Evolutionary conservation across 2,329 filamentous ascomycete genomes (phyloP).

Genomic region (Teratosphaeria pseudoeucalypti): DNA sequence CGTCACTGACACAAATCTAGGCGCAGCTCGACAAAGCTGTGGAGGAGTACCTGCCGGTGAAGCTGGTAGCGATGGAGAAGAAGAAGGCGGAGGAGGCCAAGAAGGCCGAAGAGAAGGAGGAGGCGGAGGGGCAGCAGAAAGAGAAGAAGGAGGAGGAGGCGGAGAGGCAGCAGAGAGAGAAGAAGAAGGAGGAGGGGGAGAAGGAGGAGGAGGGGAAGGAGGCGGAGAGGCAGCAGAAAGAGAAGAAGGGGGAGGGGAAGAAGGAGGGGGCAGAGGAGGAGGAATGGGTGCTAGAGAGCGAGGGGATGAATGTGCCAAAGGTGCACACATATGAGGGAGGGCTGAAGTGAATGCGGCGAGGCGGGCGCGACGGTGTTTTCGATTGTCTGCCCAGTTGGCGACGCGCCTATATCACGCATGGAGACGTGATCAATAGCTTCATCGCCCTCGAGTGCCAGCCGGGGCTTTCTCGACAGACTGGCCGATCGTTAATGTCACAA

Average conservation of each 20-base stretch:
- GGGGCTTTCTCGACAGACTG: no score
- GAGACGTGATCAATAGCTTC: no score
- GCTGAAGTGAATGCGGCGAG: neutral
- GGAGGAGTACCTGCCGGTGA: neutral
- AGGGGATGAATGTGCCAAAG: neutral
- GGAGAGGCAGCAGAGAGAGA: neutral
- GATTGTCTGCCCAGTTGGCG: neutral
- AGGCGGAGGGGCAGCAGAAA: neutral
- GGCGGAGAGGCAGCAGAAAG: neutral
- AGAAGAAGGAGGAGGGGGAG: neutral
- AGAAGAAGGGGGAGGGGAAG: neutral
- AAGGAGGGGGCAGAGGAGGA: neutral
- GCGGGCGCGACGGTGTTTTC: neutral
- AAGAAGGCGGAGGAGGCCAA: neutral
- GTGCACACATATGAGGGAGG: neutral
- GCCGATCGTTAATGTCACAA: no score
- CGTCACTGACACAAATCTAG: neutral
- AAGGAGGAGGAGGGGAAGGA: neutral
- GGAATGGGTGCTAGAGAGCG: neutral
- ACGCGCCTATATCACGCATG: no score
- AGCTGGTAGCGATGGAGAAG: neutral
- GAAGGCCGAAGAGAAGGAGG: neutral
- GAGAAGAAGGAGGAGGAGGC: neutral
- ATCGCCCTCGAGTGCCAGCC: no score
- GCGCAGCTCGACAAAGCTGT: neutral